phyloP scores from a whole-genome alignment of 495 filamentous ascomycete species.

The Podospora didyma region DNA sequence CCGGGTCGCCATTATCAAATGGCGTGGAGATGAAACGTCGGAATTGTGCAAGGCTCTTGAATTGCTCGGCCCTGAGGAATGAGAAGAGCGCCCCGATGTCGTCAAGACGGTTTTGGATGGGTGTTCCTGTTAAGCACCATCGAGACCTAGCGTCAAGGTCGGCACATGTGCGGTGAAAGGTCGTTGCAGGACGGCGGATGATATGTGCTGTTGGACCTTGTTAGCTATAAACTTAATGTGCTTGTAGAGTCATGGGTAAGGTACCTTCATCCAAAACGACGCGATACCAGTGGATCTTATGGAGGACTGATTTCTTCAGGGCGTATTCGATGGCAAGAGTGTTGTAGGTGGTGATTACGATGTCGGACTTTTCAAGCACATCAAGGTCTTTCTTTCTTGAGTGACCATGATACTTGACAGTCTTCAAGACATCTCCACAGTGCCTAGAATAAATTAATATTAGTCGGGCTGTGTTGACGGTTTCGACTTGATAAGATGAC shows the following conservation, averaged over 20 bases:
- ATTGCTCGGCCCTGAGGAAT: constrained; percentile 40
- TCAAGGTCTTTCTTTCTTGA: constrained; percentile 12
- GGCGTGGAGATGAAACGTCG: constrained; percentile 20
- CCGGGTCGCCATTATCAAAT: constrained; percentile 26
- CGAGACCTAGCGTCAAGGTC: constrained; percentile 28
- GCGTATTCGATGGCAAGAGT: constrained; percentile 18
- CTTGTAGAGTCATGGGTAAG: too few species aligned
- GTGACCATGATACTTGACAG: constrained; percentile 34
- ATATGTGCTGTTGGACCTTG: constrained; percentile 9
- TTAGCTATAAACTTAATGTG: neutral
- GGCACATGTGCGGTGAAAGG: constrained; percentile 18
- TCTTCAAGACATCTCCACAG: constrained; percentile 19
- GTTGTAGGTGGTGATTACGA: constrained; percentile 15
- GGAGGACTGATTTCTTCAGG: constrained; percentile 15
- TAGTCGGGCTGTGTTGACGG: too few species aligned
- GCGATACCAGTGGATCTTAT: constrained; percentile 13
- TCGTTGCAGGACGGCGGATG: constrained; percentile 9
- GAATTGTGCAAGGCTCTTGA: constrained; percentile 33
- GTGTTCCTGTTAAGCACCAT: constrained; percentile 50
- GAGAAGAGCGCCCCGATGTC: constrained; percentile 44
- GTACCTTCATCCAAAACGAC: constrained; percentile 17
- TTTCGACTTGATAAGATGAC: too few species aligned
- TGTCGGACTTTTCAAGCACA: constrained; percentile 17
- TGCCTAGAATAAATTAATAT: too few species aligned
- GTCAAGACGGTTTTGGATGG: constrained; percentile 48